Conservation (phyloP, 331 rosid species). For the Quercus tomentella region DNA sequence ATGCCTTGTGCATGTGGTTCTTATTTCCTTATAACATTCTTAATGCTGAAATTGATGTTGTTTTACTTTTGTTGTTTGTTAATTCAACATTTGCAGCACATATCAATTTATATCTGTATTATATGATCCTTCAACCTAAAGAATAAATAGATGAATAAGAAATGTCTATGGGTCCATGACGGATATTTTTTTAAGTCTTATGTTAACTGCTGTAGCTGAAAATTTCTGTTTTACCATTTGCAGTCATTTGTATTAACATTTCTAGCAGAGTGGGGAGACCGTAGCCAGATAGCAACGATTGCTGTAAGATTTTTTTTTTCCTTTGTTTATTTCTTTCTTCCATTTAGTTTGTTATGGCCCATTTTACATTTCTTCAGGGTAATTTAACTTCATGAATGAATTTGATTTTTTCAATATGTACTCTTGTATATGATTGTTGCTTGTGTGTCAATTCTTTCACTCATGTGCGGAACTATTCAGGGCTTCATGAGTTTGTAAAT, state of each 20-base stretch:
- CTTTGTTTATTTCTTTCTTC: neutral
- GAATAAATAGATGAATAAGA: neutral
- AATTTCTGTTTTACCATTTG: conserved; percentile 6
- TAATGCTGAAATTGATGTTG: neutral
- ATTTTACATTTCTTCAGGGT: neutral
- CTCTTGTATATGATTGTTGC: neutral
- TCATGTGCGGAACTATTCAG: neutral
- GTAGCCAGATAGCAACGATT: conserved; percentile 98
- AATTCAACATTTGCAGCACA: neutral
- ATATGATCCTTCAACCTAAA: neutral
- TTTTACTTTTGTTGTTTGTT: neutral
- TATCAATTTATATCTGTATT: neutral
- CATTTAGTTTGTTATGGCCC: neutral
- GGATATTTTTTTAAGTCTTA: neutral
- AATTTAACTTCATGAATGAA: neutral
- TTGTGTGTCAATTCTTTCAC: neutral
- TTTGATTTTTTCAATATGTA: neutral
- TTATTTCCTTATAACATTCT: neutral
- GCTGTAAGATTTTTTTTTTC: conserved; percentile 54
- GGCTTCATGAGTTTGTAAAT: neutral
- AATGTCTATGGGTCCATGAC: neutral
- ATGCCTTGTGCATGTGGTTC: conserved; percentile 2
- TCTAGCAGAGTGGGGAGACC: conserved; percentile 99
- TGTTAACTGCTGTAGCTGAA: conserved; percentile 2
- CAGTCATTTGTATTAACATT: conserved; percentile 91